Base-by-base conservation (phyloP, 2,329 filamentous ascomycete species). In the Sphaerostilbella broomeana region DNA sequence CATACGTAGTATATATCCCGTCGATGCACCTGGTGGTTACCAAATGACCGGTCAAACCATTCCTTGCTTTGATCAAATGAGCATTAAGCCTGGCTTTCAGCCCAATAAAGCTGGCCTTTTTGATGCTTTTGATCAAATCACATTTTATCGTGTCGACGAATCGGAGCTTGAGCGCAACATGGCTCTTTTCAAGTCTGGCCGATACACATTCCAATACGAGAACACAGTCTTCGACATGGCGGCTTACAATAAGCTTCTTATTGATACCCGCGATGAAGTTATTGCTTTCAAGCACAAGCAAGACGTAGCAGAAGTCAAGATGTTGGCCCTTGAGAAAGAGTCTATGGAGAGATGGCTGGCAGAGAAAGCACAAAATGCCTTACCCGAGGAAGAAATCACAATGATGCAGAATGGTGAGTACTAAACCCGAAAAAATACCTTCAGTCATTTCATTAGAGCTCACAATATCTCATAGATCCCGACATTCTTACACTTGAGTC, bases 1-100 rank as follows among this genome's bases (percentile, higher is more conserved):
- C 12, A 12, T 25, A n/a, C n/a, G n/a, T 3, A 25, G 61, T 29
- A 61, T 64, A n/a, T 64, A 63, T 32, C 58, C 58, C 7, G 58
- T 58, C 10, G 56, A 62, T 24, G 60, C 58, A 4, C 61, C 61
- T 2, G 61, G 61, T 3, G 61, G 61, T 0, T 64, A 64, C 45
- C 61, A 63, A 43, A 51, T 63, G 9, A 56, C 62, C 0, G 61
- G 61, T 1, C 51, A 59, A 12, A 64, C 61, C 28, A 31, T 31
- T 12, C 22, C 28, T 13, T 18, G 0, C 43, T 58, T 31, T 17
- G 15, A 18, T 31, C 28, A 31, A 17, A 5, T 31, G 28, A 11
- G 28, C 17, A 17, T 31, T 11, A 31, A 18, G 13, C 28, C 28
- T 17, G 28, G 13, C 8, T 25, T 25, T 25, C 22, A 25, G 12